These are phyloP conservation scores for Rhynchospora breviuscula DNA, from an alignment of 176 grass and related monocot genomes.

Conservation along the genomic window DNA sequence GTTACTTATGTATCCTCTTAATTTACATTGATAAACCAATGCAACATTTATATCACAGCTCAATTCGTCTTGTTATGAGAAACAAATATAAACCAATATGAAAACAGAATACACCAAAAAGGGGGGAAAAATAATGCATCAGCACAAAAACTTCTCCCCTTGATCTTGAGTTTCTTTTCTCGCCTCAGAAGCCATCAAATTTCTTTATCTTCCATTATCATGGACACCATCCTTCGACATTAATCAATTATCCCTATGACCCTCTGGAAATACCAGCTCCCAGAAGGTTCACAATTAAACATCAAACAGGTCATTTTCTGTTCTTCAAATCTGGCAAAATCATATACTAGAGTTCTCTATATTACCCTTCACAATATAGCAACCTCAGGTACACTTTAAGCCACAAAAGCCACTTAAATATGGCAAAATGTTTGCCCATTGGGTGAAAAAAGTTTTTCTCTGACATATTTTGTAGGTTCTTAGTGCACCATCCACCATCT, in stretches of 20 bases:
- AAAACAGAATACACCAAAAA: neutral
- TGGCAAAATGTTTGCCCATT: conserved; percentile 58
- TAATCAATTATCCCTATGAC: conserved; percentile 65
- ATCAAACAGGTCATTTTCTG: conserved; percentile 48
- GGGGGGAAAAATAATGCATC: neutral
- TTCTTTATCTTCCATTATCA: conserved; percentile 85
- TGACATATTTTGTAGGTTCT: conserved; percentile 74
- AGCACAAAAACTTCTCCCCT: neutral
- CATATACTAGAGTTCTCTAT: conserved; percentile 52
- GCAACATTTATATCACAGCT: neutral
- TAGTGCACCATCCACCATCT: conserved; percentile 91
- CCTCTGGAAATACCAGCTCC: conserved; percentile 87
- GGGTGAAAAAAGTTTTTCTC: conserved; percentile 60
- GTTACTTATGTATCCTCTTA: neutral
- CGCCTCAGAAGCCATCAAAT: conserved; percentile 53
- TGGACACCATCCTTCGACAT: conserved; percentile 59
- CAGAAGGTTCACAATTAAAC: conserved; percentile 68
- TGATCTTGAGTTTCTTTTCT: conserved; percentile 50
- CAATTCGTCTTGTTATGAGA: neutral
- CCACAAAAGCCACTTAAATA: conserved; percentile 68
- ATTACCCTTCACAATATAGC: conserved; percentile 93
- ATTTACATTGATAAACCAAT: neutral
- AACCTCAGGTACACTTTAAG: conserved; percentile 60
- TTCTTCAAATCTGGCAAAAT: conserved; percentile 38
- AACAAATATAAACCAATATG: neutral